phyloP scores from a whole-genome alignment of 2,329 filamentous ascomycete species.

The Epichloe bromicola region DNA sequence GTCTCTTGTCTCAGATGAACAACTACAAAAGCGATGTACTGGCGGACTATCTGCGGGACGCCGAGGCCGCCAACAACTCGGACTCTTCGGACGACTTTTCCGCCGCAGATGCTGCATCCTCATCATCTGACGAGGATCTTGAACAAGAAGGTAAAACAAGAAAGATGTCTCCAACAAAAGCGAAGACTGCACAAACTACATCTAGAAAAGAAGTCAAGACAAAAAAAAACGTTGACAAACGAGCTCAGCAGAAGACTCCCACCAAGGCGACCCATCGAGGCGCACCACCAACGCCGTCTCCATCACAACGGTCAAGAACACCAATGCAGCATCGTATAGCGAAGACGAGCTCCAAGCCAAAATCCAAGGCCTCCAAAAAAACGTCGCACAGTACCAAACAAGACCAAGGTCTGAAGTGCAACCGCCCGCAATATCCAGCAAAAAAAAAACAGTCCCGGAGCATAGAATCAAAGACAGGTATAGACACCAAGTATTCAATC shows the following conservation, averaged over 20 bases:
- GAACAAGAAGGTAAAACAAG: conserved; percentile 23
- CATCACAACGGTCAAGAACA: not conserved
- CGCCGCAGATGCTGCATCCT: conserved; percentile 14
- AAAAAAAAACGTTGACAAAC: conserved; percentile 20
- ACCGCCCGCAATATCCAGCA: not conserved
- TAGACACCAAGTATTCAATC: not conserved
- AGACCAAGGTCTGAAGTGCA: not conserved
- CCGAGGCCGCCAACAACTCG: conserved; percentile 14
- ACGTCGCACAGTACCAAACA: not conserved
- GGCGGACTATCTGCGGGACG: conserved; percentile 14
- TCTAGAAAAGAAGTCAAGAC: conserved; percentile 14
- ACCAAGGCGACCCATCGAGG: not conserved
- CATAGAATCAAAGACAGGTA: not conserved
- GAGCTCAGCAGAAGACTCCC: conserved; percentile 6
- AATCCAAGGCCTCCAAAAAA: not conserved
- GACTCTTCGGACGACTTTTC: conserved; percentile 24
- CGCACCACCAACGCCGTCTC: not conserved
- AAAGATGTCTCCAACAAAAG: conserved; percentile 13
- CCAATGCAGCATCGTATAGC: not conserved
- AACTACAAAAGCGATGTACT: conserved; percentile 20
- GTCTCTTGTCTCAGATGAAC: conserved; percentile 15
- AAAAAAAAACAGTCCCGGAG: not conserved
- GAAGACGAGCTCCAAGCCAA: not conserved
- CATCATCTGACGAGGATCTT: conserved; percentile 17
- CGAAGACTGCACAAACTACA: conserved; percentile 12